These are phyloP conservation scores for Aspergillus egyptiacus DNA, from an alignment of 495 filamentous ascomycete genomes.

Conservation along the genomic window DNA sequence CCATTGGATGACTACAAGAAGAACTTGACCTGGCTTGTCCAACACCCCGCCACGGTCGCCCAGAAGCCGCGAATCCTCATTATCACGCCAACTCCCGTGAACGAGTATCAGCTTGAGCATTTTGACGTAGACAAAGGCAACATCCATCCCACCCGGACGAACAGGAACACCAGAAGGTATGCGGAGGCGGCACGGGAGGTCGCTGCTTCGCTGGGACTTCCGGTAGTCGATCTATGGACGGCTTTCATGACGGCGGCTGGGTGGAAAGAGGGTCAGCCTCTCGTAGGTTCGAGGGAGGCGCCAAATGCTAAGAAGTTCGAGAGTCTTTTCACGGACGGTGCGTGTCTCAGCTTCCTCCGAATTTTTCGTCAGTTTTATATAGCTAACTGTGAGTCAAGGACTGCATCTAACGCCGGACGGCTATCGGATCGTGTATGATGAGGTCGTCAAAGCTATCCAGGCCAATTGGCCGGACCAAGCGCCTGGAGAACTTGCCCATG, in stretches of 20 bases:
- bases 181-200: slow-evolving; percentile 63
- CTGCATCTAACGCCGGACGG: slow-evolving; percentile 59
- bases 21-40: slow-evolving; percentile 64
- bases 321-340: slow-evolving; percentile 56
- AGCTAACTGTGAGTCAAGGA: slow-evolving; percentile 32
- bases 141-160: slow-evolving; percentile 50
- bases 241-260: slow-evolving; percentile 61
- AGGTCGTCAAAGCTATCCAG: slow-evolving; percentile 48
- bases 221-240: slow-evolving; percentile 69
- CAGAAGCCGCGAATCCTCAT: slow-evolving; percentile 71
- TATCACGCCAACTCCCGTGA: slow-evolving; percentile 72
- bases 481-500: slow-evolving; percentile 45
- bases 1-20: slow-evolving; percentile 62
- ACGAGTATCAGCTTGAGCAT: slow-evolving; percentile 60
- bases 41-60: slow-evolving; percentile 57
- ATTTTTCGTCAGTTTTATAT: background rate
- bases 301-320: slow-evolving; percentile 44
- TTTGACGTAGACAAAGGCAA: slow-evolving; percentile 48
- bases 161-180: slow-evolving; percentile 60
- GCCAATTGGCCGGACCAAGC: slow-evolving; percentile 53
- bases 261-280: slow-evolving; percentile 52
- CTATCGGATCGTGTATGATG: slow-evolving; percentile 53
- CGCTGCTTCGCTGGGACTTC: slow-evolving; percentile 54
- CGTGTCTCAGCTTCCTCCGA: slow-evolving; percentile 15
- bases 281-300: slow-evolving; percentile 48